These are phyloP conservation scores for Boletus pseudo-olivaceus DNA, from an alignment of 768 basidiomycete species.

Conservation along the genomic window DNA sequence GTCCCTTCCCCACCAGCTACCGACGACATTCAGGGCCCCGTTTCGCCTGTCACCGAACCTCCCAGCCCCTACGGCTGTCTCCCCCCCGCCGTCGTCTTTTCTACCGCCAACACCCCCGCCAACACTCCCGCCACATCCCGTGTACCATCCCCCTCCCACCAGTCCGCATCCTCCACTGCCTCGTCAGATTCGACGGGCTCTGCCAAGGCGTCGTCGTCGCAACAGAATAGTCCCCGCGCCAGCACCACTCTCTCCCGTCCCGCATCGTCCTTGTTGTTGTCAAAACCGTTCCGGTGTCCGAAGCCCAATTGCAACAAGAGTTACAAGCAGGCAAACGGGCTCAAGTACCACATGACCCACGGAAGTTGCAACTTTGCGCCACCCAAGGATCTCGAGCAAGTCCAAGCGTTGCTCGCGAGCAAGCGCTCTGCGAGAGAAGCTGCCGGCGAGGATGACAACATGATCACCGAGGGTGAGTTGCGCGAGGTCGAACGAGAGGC, in stretches of 20 bases:
- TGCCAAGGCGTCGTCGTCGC: slow-evolving; percentile 26
- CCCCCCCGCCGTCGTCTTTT: slow-evolving; percentile 64
- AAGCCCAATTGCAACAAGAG: slow-evolving; percentile 94
- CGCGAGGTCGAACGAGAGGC: slow-evolving; percentile 80
- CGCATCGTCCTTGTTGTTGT: slow-evolving; percentile 60
- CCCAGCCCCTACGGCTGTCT: slow-evolving; percentile 47
- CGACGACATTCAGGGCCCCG: slow-evolving; percentile 27
- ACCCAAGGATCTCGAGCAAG: slow-evolving; percentile 77
- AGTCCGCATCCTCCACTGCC: not conserved
- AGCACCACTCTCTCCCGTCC: slow-evolving; percentile 47
- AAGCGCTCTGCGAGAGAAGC: slow-evolving; percentile 40
- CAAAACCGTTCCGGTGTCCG: slow-evolving; percentile 90
- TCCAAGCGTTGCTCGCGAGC: slow-evolving; percentile 63
- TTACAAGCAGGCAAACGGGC: slow-evolving; percentile 93
- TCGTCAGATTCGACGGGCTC: slow-evolving; percentile 25
- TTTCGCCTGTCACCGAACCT: slow-evolving; percentile 31
- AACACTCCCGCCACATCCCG: slow-evolving; percentile 50
- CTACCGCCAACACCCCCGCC: slow-evolving; percentile 42
- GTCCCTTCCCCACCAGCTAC: slow-evolving; percentile 32
- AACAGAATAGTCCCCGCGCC: slow-evolving; percentile 31
- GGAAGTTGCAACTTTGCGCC: slow-evolving; percentile 93
- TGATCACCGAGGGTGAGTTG: slow-evolving; percentile 58
- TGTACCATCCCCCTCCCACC: slow-evolving; percentile 30
- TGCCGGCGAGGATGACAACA: slow-evolving; percentile 39
- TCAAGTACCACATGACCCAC: slow-evolving; percentile 93